Conservation (phyloP, 352 stramenopile genomes). For the Phytophthora hibernalis region DNA sequence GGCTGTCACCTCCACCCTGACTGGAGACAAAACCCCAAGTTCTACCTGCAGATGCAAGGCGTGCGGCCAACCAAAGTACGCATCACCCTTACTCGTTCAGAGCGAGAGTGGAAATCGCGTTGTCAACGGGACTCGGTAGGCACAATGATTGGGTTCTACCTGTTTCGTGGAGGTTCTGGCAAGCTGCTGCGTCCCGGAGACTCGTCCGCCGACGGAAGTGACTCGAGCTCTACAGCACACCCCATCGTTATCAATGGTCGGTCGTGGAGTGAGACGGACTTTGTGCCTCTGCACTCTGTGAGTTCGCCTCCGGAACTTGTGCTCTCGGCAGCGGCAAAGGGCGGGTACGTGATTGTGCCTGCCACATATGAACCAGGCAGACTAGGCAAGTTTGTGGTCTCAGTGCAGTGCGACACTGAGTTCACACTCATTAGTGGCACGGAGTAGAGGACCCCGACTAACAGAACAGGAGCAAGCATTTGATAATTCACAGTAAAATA, state of each 20-base stretch:
- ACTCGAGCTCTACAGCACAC: conserved; percentile 16
- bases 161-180: conserved; percentile 57
- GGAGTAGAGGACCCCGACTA: conserved; percentile 23
- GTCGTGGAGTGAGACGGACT: conserved; percentile 85
- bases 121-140: conserved; percentile 87
- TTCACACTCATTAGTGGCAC: conserved; percentile 70
- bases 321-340: conserved; percentile 76
- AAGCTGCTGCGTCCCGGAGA: conserved; percentile 50
- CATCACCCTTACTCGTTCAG: conserved; percentile 83
- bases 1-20: conserved; percentile 83
- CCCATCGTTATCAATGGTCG: conserved; percentile 73
- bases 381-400: conserved; percentile 84
- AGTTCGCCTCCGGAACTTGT: conserved; percentile 72
- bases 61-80: conserved; percentile 74
- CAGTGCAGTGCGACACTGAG: conserved; percentile 82
- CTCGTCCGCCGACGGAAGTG: conserved; percentile 6
- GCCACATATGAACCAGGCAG: conserved; percentile 88
- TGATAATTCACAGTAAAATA: conserved; percentile 15
- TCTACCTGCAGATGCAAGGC: conserved; percentile 78
- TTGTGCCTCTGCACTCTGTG: conserved; percentile 80
- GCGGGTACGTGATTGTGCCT: conserved; percentile 89
- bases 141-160: conserved; percentile 92
- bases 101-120: conserved; percentile 83
- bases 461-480: conserved; percentile 3
- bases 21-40: conserved; percentile 92